Conservation (phyloP, 495 filamentous ascomycete genomes). For the Margaritispora aquatica region DNA sequence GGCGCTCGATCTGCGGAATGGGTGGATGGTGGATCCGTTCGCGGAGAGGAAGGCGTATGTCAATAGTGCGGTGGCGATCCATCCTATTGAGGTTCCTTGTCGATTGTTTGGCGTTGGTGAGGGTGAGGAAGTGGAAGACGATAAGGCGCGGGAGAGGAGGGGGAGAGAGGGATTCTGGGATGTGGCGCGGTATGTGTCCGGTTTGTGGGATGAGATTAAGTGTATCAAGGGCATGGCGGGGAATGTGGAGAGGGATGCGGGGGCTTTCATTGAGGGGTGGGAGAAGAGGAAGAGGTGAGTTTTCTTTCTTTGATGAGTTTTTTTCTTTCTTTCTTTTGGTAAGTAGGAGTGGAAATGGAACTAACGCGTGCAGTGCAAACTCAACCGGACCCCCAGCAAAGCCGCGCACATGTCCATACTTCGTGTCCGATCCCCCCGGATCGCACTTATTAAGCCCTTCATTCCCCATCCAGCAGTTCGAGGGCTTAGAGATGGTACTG, state of each 20-base stretch:
- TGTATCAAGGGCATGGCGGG: neutral
- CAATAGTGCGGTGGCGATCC: conserved; percentile 1
- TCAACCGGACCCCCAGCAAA: neutral
- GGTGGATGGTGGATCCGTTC: neutral
- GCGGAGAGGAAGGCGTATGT: conserved; percentile 2
- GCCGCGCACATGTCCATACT: conserved; percentile 1
- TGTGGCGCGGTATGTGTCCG: neutral
- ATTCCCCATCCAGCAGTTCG: neutral
- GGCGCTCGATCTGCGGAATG: conserved; percentile 5
- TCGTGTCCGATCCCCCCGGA: conserved; percentile 7
- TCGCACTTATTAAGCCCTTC: neutral
- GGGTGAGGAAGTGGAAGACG: no score
- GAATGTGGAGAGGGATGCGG: neutral
- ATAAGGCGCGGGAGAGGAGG: no score
- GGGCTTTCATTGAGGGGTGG: neutral
- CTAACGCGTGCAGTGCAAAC: neutral
- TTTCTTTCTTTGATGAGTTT: neutral
- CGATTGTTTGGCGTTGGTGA: no score
- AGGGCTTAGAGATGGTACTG: neutral
- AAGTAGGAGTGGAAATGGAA: neutral
- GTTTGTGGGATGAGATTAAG: neutral
- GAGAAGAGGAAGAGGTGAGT: neutral
- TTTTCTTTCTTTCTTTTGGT: neutral
- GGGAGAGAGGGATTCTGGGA: neutral
- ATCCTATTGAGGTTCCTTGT: conserved; percentile 2